Evolutionary conservation across 2,329 filamentous ascomycete genomes (phyloP), one percentile per base, ranked within the genome.

Genomic region (Talaromyces sp.): DNA sequence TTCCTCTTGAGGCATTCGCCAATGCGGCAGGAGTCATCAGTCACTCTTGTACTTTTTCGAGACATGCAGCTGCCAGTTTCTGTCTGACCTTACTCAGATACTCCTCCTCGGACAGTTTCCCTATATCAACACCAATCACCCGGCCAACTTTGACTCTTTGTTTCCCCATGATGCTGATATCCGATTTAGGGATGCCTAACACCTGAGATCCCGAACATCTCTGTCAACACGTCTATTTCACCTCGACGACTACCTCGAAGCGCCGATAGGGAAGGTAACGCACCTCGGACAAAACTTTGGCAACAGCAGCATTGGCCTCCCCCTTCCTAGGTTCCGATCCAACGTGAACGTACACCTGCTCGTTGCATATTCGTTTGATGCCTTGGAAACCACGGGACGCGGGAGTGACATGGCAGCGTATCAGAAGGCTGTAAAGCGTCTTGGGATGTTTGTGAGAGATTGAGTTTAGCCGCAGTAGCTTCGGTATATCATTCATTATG

Each of bases 341-440:
- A 2, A 89, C 86, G 50, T 84, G 87, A 1, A 91, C 69, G 60
- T 88, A 81, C 48, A 90, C 79, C 2, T 74, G 74, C 6, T 82
- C 78, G 22, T 84, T 78, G 0, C 80, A 79, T 3, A 90, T 71
- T 0, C 77, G 76, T 2, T 75, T 67, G 45, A 90, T 77, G 13
- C 87, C 87, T 64, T 88, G 81, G 35, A 85, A 81, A 22, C 77
- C 77, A 28, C 81, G 83, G 67, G 78, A 84, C 11, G 83, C 81
- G 0, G 88, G 84, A 61, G 87, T 89, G 58, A 90, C 82, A 63
- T 82, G 84, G 68, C 88, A 89, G 25, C 81, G 78, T 33, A 90
- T 73, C 56, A 85, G 81, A 17, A 90, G 69, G 1, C 73, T 77
- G 22, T 70, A 71, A 8, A 58, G 21, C 9, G 50, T 13, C 17